These are phyloP conservation scores for Echeveria elegans DNA, from an alignment of 164 flowering plant species.

Conservation along the genomic window DNA sequence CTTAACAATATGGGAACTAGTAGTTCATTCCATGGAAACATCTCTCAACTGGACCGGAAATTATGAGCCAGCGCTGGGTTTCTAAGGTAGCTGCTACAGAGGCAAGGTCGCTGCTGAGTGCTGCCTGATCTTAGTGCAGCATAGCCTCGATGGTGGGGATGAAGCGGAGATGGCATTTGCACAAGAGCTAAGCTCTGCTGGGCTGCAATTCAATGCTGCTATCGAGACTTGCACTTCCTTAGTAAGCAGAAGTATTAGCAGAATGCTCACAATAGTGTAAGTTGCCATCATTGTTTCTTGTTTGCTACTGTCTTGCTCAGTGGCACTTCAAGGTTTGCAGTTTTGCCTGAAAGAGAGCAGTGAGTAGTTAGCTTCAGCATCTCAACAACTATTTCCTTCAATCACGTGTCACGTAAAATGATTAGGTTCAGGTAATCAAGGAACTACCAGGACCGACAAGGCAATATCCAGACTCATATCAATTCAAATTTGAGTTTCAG, in stretches of 20 bases:
- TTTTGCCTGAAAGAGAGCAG: background rate
- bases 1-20: background rate
- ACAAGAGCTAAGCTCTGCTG: slow-evolving; percentile 37
- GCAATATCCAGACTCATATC: no score
- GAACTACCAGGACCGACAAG: no score
- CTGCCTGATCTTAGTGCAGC: slow-evolving; percentile 45
- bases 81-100: slow-evolving; percentile 51
- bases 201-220: slow-evolving; percentile 41
- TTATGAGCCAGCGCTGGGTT: slow-evolving; percentile 30
- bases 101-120: slow-evolving; percentile 66
- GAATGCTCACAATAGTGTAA: slow-evolving; percentile 13
- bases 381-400: background rate
- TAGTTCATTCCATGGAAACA: background rate
- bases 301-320: background rate
- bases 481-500: no score
- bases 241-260: slow-evolving; percentile 22
- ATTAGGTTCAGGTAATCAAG: no score
- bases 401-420: no score
- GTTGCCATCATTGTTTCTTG: background rate
- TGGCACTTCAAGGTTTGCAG: background rate
- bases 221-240: slow-evolving; percentile 16
- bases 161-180: slow-evolving; percentile 28
- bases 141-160: slow-evolving; percentile 24
- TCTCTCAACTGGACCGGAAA: background rate
- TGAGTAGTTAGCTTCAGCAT: background rate